These are phyloP conservation scores for Eragrostis nindensis DNA, from an alignment of 176 grass and related monocot species.

Conservation along the genomic window DNA sequence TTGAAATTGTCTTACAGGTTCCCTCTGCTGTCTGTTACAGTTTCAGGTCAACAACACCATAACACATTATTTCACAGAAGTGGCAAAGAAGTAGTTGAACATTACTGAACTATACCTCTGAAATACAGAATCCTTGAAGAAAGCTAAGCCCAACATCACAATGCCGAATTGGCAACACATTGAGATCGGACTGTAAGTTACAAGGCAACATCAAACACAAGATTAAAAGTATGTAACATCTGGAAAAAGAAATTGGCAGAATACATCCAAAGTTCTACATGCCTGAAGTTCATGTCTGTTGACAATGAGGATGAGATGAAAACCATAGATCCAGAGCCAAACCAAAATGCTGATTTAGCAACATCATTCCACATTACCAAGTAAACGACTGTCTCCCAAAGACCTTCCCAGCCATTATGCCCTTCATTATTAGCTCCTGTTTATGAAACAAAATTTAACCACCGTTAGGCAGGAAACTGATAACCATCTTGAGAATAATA, in stretches of 20 bases:
- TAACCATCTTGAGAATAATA: neutral
- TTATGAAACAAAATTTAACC: constrained; percentile 2
- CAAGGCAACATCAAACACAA: neutral
- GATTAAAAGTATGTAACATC: constrained; percentile 10
- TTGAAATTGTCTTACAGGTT: constrained; percentile 43
- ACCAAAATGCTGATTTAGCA: constrained; percentile 74
- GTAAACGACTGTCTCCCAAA: constrained; percentile 49
- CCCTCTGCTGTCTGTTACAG: constrained; percentile 51
- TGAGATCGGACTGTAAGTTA: constrained; percentile 62
- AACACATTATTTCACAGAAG: constrained; percentile 32
- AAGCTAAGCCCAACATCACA: constrained; percentile 60
- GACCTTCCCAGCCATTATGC: constrained; percentile 23
- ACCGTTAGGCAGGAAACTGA: neutral
- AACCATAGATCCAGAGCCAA: constrained; percentile 67
- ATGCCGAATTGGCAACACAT: constrained; percentile 61
- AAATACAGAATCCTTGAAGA: constrained; percentile 67
- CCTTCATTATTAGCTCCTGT: constrained; percentile 19
- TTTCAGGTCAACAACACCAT: neutral
- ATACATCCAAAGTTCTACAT: constrained; percentile 20
- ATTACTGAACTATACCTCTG: constrained; percentile 46
- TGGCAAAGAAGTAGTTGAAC: neutral
- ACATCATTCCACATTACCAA: constrained; percentile 78
- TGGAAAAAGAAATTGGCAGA: constrained; percentile 20
- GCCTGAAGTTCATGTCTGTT: constrained; percentile 64
- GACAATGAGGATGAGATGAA: constrained; percentile 70